Conservation (phyloP, 257 asterid species). For the Solanum pimpinellifolium region DNA sequence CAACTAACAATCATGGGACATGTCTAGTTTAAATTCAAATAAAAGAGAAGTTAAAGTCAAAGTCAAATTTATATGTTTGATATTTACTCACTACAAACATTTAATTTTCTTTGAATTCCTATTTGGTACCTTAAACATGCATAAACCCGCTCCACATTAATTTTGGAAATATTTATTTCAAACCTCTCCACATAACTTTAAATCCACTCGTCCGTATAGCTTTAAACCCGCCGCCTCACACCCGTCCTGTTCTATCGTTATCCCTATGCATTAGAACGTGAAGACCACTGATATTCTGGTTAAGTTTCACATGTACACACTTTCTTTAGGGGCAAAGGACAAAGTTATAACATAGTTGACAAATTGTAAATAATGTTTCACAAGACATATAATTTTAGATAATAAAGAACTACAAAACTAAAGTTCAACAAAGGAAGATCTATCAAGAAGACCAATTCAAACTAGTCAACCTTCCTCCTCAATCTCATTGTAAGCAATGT, state of each 20-base stretch:
- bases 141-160: background rate
- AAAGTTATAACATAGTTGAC: background rate
- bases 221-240: too few relatives aligned
- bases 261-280: too few relatives aligned
- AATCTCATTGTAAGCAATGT: constrained; percentile 35
- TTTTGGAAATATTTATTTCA: too few relatives aligned
- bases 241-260: too few relatives aligned
- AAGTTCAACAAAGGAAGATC: background rate
- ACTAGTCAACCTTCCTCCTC: constrained; percentile 27
- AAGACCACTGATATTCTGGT: too few relatives aligned
- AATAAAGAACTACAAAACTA: background rate
- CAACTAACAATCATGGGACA: background rate
- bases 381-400: background rate
- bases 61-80: background rate
- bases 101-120: background rate
- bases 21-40: background rate
- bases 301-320: too few relatives aligned
- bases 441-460: background rate
- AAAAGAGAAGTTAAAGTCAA: background rate
- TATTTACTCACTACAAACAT: too few relatives aligned
- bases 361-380: background rate
- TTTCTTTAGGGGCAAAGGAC: background rate
- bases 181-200: too few relatives aligned
- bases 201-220: too few relatives aligned
- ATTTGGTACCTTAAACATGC: background rate